Evolutionary conservation across 768 basidiomycete genomes (phyloP).

Genomic region (Rhodotorula sphaerocarpa): DNA sequence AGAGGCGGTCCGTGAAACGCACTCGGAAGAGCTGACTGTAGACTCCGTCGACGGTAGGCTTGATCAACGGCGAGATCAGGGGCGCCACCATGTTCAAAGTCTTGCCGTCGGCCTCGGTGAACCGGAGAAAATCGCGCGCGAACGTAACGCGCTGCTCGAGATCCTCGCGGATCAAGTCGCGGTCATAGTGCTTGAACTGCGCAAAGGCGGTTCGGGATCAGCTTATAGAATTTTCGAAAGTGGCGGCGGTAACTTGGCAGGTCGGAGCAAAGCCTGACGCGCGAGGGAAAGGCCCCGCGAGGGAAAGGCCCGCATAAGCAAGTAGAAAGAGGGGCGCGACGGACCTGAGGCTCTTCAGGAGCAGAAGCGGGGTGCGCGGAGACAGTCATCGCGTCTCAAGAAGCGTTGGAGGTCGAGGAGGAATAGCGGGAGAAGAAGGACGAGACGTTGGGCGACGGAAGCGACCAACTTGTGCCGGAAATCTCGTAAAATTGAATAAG

Average conservation of each 20-base stretch:
- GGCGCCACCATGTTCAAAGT: neutral
- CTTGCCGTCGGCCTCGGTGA: conserved; percentile 5
- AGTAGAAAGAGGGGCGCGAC: neutral
- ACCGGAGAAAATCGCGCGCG: conserved; percentile 10
- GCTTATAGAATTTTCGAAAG: neutral
- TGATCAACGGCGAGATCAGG: conserved; percentile 1
- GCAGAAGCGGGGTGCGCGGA: neutral
- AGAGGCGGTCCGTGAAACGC: neutral
- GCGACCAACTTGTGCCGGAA: too few relatives aligned
- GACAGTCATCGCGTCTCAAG: too few relatives aligned
- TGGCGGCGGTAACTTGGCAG: neutral
- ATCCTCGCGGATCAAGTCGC: conserved; percentile 1
- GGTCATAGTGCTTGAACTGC: conserved; percentile 9
- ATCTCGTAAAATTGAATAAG: too few relatives aligned
- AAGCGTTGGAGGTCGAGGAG: too few relatives aligned
- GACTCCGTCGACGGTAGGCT: conserved; percentile 14
- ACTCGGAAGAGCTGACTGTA: conserved; percentile 20
- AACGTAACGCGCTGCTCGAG: conserved; percentile 9
- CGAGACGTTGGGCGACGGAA: too few relatives aligned
- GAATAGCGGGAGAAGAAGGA: too few relatives aligned
- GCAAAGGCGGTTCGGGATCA: too few relatives aligned
- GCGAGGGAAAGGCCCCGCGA: too few relatives aligned
- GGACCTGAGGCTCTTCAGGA: neutral
- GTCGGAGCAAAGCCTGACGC: neutral
- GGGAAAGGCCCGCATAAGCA: too few relatives aligned